These are phyloP conservation scores for Barbarea vulgaris DNA, from an alignment of 345 rosid genomes.

Conservation along the genomic window DNA sequence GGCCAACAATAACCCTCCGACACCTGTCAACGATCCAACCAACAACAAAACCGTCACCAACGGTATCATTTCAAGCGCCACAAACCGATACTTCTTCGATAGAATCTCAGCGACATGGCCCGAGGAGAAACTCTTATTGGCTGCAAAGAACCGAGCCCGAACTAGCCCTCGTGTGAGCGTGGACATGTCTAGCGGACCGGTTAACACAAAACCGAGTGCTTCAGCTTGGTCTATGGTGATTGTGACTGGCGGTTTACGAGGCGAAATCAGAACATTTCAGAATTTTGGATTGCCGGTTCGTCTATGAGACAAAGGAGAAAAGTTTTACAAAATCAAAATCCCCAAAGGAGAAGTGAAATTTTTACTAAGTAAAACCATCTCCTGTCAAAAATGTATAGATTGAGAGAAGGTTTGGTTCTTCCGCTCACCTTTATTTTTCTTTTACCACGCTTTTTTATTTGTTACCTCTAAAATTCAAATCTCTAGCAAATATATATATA, in stretches of 20 bases:
- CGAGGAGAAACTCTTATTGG: conserved; percentile 64
- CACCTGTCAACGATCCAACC: conserved; percentile 69
- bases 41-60: conserved; percentile 50
- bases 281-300: conserved; percentile 90
- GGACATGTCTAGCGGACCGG: conserved; percentile 52
- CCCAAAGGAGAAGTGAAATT: conserved; percentile 27
- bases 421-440: conserved; percentile 17
- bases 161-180: conserved; percentile 59
- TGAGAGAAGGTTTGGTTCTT: conserved; percentile 46
- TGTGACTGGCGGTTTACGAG: conserved; percentile 85
- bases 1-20: conserved; percentile 83
- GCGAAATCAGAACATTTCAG: conserved; percentile 83
- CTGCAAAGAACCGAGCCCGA: conserved; percentile 47
- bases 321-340: conserved; percentile 17
- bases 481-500: conserved; percentile 53
- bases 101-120: conserved; percentile 95
- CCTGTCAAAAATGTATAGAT: conserved; percentile 63
- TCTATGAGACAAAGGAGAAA: conserved; percentile 39
- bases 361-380: conserved; percentile 22
- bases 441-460: conserved; percentile 47
- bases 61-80: conserved; percentile 80
- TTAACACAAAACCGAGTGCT: conserved; percentile 44
- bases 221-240: conserved; percentile 90
- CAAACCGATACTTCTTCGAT: conserved; percentile 84
- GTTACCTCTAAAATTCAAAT: conserved; percentile 49